phyloP scores from a whole-genome alignment of 1,139 yeast species.

The Yamadazyma sp. region DNA sequence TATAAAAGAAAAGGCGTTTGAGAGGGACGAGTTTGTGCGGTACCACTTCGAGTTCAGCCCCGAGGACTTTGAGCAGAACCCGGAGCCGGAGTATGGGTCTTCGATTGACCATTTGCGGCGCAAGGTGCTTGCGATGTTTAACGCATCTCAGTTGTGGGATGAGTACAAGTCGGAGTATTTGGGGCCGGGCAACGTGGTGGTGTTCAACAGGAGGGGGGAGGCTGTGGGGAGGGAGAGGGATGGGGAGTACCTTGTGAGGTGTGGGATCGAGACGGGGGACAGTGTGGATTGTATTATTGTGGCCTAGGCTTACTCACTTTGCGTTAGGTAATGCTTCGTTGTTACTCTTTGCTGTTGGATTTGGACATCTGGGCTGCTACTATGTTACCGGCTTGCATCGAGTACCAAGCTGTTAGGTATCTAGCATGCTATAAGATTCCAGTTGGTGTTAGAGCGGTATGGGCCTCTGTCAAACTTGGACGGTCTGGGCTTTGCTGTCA shows the following conservation, averaged over 20 bases:
- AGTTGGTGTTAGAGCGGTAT: no score
- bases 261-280: constrained; percentile 69
- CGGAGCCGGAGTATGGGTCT: constrained; percentile 69
- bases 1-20: constrained; percentile 21
- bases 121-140: constrained; percentile 52
- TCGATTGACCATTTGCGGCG: constrained; percentile 60
- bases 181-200: constrained; percentile 22
- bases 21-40: constrained; percentile 40
- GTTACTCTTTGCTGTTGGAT: no score
- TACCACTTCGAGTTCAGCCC: constrained; percentile 80
- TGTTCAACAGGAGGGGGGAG: constrained; percentile 30
- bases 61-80: constrained; percentile 63
- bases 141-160: constrained; percentile 47
- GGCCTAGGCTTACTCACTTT: constrained; percentile 3
- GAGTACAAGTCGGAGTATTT: constrained; percentile 22
- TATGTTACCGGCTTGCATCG: no score
- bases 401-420: no score
- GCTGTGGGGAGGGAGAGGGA: constrained; percentile 32
- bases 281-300: constrained; percentile 49
- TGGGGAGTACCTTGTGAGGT: constrained; percentile 55
- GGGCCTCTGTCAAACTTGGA: no score
- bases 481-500: no score
- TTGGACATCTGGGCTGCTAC: no score
- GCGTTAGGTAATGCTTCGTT: no score
- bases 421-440: no score